Evolutionary conservation across 2,329 filamentous ascomycete genomes (phyloP), one percentile per base, ranked within the genome.

Genomic region (Xylariaceae sp.): DNA sequence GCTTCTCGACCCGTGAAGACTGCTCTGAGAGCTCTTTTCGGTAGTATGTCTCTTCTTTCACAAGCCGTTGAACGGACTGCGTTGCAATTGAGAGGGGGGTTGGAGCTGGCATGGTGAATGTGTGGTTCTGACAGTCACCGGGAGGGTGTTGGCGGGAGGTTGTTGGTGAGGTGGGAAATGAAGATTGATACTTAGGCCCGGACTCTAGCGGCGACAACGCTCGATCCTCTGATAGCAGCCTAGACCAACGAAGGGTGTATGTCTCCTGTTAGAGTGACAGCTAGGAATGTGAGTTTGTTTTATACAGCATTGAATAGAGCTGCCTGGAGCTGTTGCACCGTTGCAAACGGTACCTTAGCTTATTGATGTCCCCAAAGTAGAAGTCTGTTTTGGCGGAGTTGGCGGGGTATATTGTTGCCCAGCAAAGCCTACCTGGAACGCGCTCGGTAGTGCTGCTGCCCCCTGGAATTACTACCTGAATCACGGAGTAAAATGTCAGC

Each of bases 21-120:
- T 97, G 92, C 59, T 86, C 78, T 58, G 81, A 76, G 17, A 92
- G 80, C 71, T 99, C 94, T 67, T 88, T 88, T 77, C 92, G 88
- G 75, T 99, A 97, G 63, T 87, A 93, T 38, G 81, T 77, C 71
- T 97, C 90, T 72, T 99, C 94, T 72, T 96, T 97, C 60, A 96
- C 83, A 44, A 97, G 82, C 53, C 94, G 90, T 63, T 82, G 78
- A 60, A 97, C 83, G 17, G 90, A 84, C 56, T 86, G 83, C 19
- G 89, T 94, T 42, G 88, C 85, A 67, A 97, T 94, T 63, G 83
- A 73, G 69, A 97, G 83, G 61, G 86, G 81, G 1, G 86, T 85
- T 42, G 89, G 88, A 31, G 90, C 80, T 3, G 89, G 80, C 91
- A 96, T 96, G 45, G 46, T 72, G 60, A 38, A 11, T 41, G 48